Conservation (phyloP, 2,329 filamentous ascomycete genomes). For the Xylaria sp. region DNA sequence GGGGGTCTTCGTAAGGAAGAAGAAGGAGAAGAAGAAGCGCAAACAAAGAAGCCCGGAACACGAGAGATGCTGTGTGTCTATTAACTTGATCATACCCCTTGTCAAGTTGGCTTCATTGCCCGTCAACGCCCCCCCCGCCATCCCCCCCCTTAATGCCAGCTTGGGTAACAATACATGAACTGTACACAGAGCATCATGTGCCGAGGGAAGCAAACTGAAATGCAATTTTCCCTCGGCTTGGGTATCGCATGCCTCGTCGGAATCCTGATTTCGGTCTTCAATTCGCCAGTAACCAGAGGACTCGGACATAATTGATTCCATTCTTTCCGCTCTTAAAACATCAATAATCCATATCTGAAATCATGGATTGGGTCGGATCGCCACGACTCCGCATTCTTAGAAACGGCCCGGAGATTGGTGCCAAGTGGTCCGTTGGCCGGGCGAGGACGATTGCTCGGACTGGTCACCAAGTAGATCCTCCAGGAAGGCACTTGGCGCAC, state of each 20-base stretch:
- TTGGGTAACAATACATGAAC: slow-evolving; percentile 14
- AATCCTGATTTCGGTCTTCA: background rate
- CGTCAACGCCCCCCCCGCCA: slow-evolving; percentile 10
- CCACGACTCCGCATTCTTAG: background rate
- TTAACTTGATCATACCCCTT: slow-evolving; percentile 10
- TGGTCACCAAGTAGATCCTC: slow-evolving; percentile 85
- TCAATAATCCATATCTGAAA: background rate
- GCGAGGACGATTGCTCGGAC: slow-evolving; percentile 45
- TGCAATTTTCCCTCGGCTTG: background rate
- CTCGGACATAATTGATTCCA: background rate
- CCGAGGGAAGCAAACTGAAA: background rate
- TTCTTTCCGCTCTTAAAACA: background rate
- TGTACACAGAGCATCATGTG: slow-evolving; percentile 8
- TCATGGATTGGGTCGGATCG: background rate
- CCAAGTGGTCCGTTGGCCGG: slow-evolving; percentile 25
- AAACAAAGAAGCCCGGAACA: background rate
- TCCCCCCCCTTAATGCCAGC: slow-evolving; percentile 6
- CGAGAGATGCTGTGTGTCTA: slow-evolving; percentile 7
- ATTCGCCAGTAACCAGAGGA: background rate
- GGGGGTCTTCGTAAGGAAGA: background rate
- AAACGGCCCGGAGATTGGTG: slow-evolving; percentile 22
- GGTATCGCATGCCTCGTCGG: background rate
- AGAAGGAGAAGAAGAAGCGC: background rate
- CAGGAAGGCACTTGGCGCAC: slow-evolving; percentile 82
- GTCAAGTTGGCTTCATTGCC: slow-evolving; percentile 6